Conservation (phyloP, 2,329 filamentous ascomycete genomes). For the Beauveria varroae region DNA sequence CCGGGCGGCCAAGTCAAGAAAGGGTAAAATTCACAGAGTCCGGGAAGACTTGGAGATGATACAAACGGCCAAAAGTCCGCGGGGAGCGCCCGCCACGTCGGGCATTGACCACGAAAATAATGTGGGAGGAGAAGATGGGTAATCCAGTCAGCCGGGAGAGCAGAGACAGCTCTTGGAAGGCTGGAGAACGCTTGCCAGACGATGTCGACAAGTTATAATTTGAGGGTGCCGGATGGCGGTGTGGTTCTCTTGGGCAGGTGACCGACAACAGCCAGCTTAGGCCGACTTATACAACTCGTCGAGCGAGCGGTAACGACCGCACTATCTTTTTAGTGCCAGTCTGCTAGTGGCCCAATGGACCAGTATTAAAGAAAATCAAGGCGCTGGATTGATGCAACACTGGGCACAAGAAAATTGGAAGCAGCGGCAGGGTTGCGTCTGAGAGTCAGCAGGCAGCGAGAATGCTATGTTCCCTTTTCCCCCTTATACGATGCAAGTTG, state of each 20-base stretch:
- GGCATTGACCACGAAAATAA: conserved; percentile 4
- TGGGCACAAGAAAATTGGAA: conserved; percentile 4
- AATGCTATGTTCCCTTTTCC: not conserved
- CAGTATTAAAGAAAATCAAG: conserved; percentile 5
- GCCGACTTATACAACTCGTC: conserved; percentile 11
- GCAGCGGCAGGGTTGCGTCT: conserved; percentile 3
- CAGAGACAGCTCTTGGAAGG: conserved; percentile 1
- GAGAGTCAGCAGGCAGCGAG: not conserved
- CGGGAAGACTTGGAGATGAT: not conserved
- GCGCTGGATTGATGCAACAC: conserved; percentile 6
- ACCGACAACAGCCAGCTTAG: conserved; percentile 10
- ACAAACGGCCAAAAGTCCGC: conserved; percentile 5
- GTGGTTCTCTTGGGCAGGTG: conserved; percentile 10
- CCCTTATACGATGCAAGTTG: not conserved
- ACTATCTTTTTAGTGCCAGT: conserved; percentile 12
- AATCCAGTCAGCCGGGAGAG: not conserved
- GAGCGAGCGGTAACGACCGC: conserved; percentile 9
- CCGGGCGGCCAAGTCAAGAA: not conserved
- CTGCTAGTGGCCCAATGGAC: conserved; percentile 10
- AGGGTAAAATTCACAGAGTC: not conserved
- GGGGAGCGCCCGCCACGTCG: conserved; percentile 8
- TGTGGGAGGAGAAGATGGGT: not conserved
- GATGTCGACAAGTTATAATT: conserved; percentile 8
- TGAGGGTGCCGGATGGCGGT: conserved; percentile 10
- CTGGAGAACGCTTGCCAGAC: not conserved